These are phyloP conservation scores for Paecilomyces formosus DNA, from an alignment of 2,329 filamentous ascomycete species.

Conservation along the genomic window DNA sequence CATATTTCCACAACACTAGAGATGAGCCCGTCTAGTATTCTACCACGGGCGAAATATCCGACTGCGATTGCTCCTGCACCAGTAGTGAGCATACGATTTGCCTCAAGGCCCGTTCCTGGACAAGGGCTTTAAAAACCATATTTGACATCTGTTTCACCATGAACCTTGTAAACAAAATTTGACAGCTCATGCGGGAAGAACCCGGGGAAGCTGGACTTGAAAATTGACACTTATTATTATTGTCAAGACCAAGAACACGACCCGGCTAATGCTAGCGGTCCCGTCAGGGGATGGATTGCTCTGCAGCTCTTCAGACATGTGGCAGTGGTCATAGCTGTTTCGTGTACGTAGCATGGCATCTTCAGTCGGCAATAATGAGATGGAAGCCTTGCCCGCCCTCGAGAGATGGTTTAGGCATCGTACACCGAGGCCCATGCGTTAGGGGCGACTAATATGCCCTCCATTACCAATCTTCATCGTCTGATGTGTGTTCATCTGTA, in stretches of 20 bases:
- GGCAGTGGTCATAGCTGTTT: too few species aligned
- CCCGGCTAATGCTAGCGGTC: background rate
- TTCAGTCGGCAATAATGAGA: background rate
- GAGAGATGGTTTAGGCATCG: background rate
- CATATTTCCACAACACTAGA: background rate
- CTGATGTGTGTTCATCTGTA: background rate
- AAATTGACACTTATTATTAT: background rate
- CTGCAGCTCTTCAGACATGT: background rate
- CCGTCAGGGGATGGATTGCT: background rate
- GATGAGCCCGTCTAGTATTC: background rate
- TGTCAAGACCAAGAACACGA: background rate
- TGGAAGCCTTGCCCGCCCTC: background rate
- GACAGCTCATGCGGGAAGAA: background rate
- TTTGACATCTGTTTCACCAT: background rate
- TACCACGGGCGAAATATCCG: background rate
- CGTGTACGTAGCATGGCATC: background rate
- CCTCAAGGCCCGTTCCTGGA: background rate
- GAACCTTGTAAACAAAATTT: background rate
- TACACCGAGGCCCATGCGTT: background rate
- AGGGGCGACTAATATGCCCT: background rate
- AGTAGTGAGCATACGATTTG: background rate
- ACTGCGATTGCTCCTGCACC: background rate
- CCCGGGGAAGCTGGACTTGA: background rate
- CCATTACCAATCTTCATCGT: background rate
- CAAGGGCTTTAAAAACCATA: background rate